These are phyloP conservation scores for Parascedosporium putredinis DNA, from an alignment of 2,329 filamentous ascomycete species.

Conservation along the genomic window DNA sequence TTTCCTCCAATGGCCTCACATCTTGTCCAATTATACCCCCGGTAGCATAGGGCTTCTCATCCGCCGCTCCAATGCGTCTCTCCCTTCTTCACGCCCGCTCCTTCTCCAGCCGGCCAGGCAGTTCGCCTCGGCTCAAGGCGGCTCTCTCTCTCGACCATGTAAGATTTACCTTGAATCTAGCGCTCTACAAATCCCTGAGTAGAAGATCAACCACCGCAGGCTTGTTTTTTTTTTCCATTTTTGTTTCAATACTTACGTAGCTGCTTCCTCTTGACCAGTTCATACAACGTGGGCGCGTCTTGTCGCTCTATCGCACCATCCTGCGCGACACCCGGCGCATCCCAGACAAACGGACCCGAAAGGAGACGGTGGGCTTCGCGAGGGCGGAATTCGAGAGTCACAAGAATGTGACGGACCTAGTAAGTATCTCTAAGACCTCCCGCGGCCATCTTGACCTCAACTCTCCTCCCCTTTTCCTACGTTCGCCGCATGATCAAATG, in stretches of 20 bases:
- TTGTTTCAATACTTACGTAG: too few relatives aligned
- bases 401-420: slow-evolving; percentile 43
- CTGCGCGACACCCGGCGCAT: slow-evolving; percentile 45
- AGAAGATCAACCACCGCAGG: too few relatives aligned
- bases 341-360: slow-evolving; percentile 35
- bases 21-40: background rate
- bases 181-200: too few relatives aligned
- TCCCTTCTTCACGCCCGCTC: background rate
- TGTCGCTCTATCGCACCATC: slow-evolving; percentile 49
- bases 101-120: slow-evolving; percentile 19
- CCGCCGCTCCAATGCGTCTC: background rate
- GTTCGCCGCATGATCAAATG: background rate
- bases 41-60: background rate
- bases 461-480: background rate
- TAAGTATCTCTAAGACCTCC: too few relatives aligned
- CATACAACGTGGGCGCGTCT: slow-evolving; percentile 38
- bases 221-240: too few relatives aligned
- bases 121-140: slow-evolving; percentile 21
- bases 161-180: too few relatives aligned
- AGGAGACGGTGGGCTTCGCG: slow-evolving; percentile 46
- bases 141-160: slow-evolving; percentile 50
- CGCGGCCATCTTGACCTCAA: background rate
- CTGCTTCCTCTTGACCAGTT: slow-evolving; percentile 39
- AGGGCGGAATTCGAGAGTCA: slow-evolving; percentile 53
- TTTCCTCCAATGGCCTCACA: background rate